phyloP scores from a whole-genome alignment of 2,329 filamentous ascomycete genomes.

The Diaporthe citri region DNA sequence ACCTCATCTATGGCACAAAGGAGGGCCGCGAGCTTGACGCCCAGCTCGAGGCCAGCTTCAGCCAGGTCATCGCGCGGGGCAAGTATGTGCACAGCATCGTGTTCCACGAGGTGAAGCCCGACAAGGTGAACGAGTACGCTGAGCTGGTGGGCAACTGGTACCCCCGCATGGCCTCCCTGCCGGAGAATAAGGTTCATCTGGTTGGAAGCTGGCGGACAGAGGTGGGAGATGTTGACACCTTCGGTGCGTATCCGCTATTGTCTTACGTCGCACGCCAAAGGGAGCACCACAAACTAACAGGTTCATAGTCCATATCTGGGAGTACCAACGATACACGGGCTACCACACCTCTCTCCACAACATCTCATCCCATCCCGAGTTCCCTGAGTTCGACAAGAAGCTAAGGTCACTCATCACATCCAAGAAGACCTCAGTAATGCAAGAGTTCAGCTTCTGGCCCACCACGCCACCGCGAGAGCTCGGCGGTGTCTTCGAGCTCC shows the following conservation, averaged over 20 bases:
- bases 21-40: slow-evolving; percentile 94
- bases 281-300: slow-evolving; percentile 18
- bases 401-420: slow-evolving; percentile 86
- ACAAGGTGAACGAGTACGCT: slow-evolving; percentile 95
- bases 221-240: slow-evolving; percentile 96
- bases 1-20: slow-evolving; percentile 95
- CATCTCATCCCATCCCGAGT: slow-evolving; percentile 87
- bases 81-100: slow-evolving; percentile 99
- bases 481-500: slow-evolving; percentile 93
- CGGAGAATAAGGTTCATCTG: slow-evolving; percentile 93
- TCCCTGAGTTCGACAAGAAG: slow-evolving; percentile 84
- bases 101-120: slow-evolving; percentile 94
- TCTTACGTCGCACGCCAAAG: background rate
- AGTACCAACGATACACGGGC: slow-evolving; percentile 96
- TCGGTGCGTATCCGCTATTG: slow-evolving; percentile 70
- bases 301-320: slow-evolving; percentile 93
- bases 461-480: slow-evolving; percentile 90
- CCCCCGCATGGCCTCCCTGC: slow-evolving; percentile 84
- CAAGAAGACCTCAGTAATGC: slow-evolving; percentile 94
- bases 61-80: slow-evolving; percentile 89
- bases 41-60: slow-evolving; percentile 96
- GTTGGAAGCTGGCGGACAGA: slow-evolving; percentile 99
- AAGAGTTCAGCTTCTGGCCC: slow-evolving; percentile 99
- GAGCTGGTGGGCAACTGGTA: slow-evolving; percentile 93
- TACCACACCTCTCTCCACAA: slow-evolving; percentile 92